A percentile compares a stretch with the other conserved stretches of the same genome.
Conservation (phyloP, 768 basidiomycete genomes). For the Termitomyces sp. region DNA sequence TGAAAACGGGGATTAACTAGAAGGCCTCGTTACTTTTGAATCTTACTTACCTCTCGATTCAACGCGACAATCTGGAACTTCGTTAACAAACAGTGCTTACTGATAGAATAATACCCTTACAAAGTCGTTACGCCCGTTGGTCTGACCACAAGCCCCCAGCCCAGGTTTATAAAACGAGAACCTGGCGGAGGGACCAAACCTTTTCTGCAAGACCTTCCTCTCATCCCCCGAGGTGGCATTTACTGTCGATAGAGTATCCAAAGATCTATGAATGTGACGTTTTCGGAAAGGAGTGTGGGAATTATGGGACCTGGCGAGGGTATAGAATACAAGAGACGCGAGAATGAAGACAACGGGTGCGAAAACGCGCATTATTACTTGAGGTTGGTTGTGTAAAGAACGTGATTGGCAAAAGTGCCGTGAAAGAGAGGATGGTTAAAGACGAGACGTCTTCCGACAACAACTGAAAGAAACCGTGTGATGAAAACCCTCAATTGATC, state of each 20-base stretch:
- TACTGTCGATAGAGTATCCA: not conserved
- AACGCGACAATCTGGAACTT: constrained; percentile 40
- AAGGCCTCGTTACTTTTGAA: not conserved
- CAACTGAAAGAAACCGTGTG: not conserved
- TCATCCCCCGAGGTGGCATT: constrained; percentile 1
- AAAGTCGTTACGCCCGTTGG: constrained; percentile 32
- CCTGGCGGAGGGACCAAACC: constrained; percentile 20
- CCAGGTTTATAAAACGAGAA: constrained; percentile 27
- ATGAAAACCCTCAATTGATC: not conserved
- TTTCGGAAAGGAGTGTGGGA: constrained; percentile 1
- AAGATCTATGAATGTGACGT: constrained; percentile 9
- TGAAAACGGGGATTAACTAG: constrained; percentile 1
- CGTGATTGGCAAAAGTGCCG: constrained; percentile 12
- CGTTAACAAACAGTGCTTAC: not conserved
- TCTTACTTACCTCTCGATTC: constrained; percentile 14
- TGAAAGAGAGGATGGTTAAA: not conserved
- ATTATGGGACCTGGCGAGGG: constrained; percentile 9
- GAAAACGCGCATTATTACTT: constrained; percentile 14
- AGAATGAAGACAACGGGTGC: constrained; percentile 10
- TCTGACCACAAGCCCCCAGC: constrained; percentile 46
- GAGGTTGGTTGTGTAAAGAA: constrained; percentile 9
- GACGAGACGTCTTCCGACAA: not conserved
- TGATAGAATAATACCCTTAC: constrained; percentile 22
- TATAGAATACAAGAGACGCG: constrained; percentile 10
- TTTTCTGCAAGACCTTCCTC: constrained; percentile 18